Evolutionary conservation across 2,329 filamentous ascomycete genomes (phyloP), one percentile per base, ranked within the genome.

Genomic region (Gremmenia infestans): DNA sequence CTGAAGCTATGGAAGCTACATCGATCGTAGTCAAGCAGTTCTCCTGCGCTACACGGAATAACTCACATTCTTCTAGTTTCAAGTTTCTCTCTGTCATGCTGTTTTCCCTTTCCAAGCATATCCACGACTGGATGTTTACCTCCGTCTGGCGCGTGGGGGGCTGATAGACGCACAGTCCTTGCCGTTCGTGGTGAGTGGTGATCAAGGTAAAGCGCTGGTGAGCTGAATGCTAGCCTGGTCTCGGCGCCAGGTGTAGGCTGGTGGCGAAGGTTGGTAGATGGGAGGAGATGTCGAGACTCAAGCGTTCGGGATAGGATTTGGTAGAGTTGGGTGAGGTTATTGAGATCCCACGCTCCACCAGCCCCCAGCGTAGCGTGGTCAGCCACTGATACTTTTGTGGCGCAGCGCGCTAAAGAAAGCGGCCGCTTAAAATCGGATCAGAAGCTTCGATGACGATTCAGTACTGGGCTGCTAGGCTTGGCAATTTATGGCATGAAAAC

Each of bases 11-110:
- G n/a, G 42, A 22, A 45, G 22, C 15, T 22, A 9, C 19, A 22
- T 45, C 42, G 37, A 40, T 19, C 17, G n/a, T 6, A 19, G 22
- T 42, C 43, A 51, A 47, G 40, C 40, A 50, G 22, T 9, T 28
- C 22, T 39, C n/a, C 19, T 23, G n/a, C n/a, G 32, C 43, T 48
- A 14, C 45, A 36, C 17, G 19, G 35, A 46, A 39, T 35, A 50
- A 75, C 78, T 71, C 78, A 92, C 91, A 96, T 74, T 96, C 91
- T 82, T 91, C 88, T 78, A 96, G 79, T 74, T 85, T 85, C 88
- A 94, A 91, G 73, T 87, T 89, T 78, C 78, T 77, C 78, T 83
- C 80, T 76, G 83, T 78, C 88, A 93, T 93, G 70, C 71, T 84
- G 81, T 72, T 72, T 74, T 72, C 74, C 73, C 73, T 77, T 75